phyloP scores from a whole-genome alignment of 192 early-diverging fungal genomes.

The Entrophospora sp. region DNA sequence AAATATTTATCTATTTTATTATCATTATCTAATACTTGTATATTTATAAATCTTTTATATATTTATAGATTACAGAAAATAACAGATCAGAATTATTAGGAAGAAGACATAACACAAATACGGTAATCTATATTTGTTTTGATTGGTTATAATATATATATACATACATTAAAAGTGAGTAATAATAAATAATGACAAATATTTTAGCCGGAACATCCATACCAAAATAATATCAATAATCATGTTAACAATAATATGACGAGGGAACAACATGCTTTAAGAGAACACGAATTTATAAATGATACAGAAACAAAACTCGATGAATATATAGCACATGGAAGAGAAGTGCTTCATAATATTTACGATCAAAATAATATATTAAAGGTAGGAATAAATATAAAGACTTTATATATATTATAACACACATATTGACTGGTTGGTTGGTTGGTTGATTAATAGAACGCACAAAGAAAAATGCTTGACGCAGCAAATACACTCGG shows the following conservation, averaged over 20 bases:
- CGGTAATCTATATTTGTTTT: too few species aligned
- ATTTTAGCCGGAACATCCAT: conserved; percentile 41
- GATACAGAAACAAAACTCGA: conserved; percentile 41
- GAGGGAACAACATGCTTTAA: conserved; percentile 25
- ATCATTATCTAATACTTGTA: too few species aligned
- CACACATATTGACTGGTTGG: neutral
- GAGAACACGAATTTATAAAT: conserved; percentile 39
- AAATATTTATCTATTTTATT: too few species aligned
- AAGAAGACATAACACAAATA: conserved; percentile 29
- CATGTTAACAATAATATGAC: conserved; percentile 1
- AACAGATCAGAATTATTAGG: conserved; percentile 40
- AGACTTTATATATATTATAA: neutral
- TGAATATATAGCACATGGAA: conserved; percentile 45
- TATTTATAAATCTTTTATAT: too few species aligned
- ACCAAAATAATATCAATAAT: conserved; percentile 33
- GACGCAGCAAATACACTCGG: conserved; percentile 52
- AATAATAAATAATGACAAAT: too few species aligned
- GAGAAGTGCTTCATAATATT: conserved; percentile 38
- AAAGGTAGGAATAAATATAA: conserved; percentile 31
- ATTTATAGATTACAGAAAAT: conserved; percentile 25
- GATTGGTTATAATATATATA: too few species aligned
- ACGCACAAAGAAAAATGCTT: conserved; percentile 44
- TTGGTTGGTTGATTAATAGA: conserved; percentile 25
- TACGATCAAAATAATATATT: conserved; percentile 47
- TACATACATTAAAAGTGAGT: too few species aligned